A percentile compares a stretch with the other conserved stretches of the same genome.
Evolutionary conservation across 768 basidiomycete species (phyloP).

Genomic region (Scleroderma bovista): DNA sequence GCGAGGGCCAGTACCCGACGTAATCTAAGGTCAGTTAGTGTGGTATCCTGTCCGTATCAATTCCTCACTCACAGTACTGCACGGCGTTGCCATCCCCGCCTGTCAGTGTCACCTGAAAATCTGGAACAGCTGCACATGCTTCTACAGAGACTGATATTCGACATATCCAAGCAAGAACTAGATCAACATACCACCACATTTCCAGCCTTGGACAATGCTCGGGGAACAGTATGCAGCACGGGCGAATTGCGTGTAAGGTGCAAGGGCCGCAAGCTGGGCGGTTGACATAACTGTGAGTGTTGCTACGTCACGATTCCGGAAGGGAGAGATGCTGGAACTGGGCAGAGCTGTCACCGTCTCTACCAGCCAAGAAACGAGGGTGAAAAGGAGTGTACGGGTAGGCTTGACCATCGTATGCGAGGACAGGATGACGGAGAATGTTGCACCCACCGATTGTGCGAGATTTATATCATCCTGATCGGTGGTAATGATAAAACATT

Average conservation of each 20-base stretch:
- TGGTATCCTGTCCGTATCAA: too few species aligned
- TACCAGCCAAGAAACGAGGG: too few species aligned
- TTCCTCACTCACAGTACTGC: slow-evolving; percentile 48
- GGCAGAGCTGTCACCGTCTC: not conserved
- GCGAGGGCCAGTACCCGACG: slow-evolving; percentile 50
- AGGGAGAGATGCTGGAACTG: not conserved
- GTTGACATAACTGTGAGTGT: slow-evolving; percentile 23
- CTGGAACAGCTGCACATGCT: slow-evolving; percentile 37
- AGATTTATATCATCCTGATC: too few species aligned
- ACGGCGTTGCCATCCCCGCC: slow-evolving; percentile 46
- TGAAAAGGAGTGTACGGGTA: too few species aligned
- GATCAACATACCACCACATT: slow-evolving; percentile 36
- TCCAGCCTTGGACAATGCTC: slow-evolving; percentile 33
- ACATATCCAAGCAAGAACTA: not conserved
- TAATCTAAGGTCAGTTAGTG: slow-evolving; percentile 31
- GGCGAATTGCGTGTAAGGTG: slow-evolving; percentile 48
- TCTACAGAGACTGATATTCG: slow-evolving; percentile 10
- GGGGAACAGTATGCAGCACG: slow-evolving; percentile 50
- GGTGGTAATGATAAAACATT: too few species aligned
- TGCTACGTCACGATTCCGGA: slow-evolving; percentile 3
- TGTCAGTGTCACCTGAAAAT: slow-evolving; percentile 29
- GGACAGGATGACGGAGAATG: too few species aligned
- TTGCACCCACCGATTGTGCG: too few species aligned
- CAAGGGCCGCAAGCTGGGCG: slow-evolving; percentile 31
- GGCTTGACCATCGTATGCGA: too few species aligned